These are phyloP conservation scores for Penicillium sp. DNA, from an alignment of 2,329 filamentous ascomycete genomes.

Conservation along the genomic window DNA sequence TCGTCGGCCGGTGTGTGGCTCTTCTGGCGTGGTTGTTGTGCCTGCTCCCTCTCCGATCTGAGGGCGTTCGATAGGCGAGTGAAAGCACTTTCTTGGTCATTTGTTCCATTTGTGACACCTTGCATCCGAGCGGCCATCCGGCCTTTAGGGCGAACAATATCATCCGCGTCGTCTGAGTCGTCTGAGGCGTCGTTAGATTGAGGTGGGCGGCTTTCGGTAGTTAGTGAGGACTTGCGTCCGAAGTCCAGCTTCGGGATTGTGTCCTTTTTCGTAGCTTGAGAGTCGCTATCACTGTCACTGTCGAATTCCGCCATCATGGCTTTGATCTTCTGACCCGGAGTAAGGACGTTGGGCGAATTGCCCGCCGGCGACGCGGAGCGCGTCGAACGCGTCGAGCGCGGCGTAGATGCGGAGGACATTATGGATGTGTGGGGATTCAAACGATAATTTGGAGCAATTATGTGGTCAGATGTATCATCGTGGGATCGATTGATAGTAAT, in stretches of 20 bases:
- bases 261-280: constrained; percentile 28
- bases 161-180: constrained; percentile 44
- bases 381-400: constrained; percentile 38
- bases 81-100: constrained; percentile 40
- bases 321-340: constrained; percentile 53
- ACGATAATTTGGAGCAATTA: neutral
- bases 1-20: constrained; percentile 10
- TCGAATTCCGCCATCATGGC: constrained; percentile 55
- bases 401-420: constrained; percentile 40
- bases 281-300: constrained; percentile 52
- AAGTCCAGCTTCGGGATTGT: constrained; percentile 23
- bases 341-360: constrained; percentile 42
- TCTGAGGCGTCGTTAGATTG: constrained; percentile 11
- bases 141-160: constrained; percentile 62
- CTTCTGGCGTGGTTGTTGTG: constrained; percentile 13
- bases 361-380: constrained; percentile 34
- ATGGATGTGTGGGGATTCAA: neutral
- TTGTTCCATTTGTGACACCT: constrained; percentile 32
- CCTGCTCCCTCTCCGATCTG: constrained; percentile 20
- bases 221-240: constrained; percentile 9
- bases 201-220: constrained; percentile 1
- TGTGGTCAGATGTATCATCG: constrained; percentile 5
- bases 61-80: constrained; percentile 42
- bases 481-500: constrained; percentile 4
- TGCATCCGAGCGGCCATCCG: constrained; percentile 69